A percentile compares a stretch with the other conserved stretches of the same genome.
Evolutionary conservation across 2,329 filamentous ascomycete genomes (phyloP).

Genomic region (Esteya vermicola): DNA sequence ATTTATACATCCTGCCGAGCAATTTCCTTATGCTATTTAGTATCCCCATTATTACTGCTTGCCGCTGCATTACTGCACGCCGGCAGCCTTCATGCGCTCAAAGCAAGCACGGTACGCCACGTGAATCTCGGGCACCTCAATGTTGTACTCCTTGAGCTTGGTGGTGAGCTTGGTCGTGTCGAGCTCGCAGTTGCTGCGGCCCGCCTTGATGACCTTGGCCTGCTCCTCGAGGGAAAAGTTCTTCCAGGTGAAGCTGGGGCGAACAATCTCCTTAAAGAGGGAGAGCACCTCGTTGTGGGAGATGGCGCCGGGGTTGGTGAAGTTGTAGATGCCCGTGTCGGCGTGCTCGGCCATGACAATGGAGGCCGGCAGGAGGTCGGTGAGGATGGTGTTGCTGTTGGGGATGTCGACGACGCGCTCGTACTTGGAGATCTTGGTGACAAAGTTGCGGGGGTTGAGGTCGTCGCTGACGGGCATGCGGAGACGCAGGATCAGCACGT

Average conservation of each 20-base stretch:
- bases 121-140: slow-evolving; percentile 45
- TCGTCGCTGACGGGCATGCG: slow-evolving; percentile 58
- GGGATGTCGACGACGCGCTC: slow-evolving; percentile 52
- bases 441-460: slow-evolving; percentile 51
- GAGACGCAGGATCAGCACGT: slow-evolving; percentile 48
- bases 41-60: no score
- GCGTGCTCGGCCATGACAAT: slow-evolving; percentile 95
- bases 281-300: slow-evolving; percentile 55
- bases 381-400: slow-evolving; percentile 53
- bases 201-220: slow-evolving; percentile 52
- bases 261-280: slow-evolving; percentile 49
- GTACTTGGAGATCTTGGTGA: slow-evolving; percentile 55
- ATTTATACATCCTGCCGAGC: background rate
- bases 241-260: slow-evolving; percentile 45
- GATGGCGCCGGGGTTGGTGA: slow-evolving; percentile 56
- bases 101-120: slow-evolving; percentile 48
- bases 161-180: slow-evolving; percentile 46
- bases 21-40: background rate
- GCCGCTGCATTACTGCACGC: slow-evolving; percentile 25
- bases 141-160: slow-evolving; percentile 45
- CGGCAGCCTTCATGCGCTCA: slow-evolving; percentile 45
- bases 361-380: slow-evolving; percentile 48
- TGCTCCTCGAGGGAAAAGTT: slow-evolving; percentile 55
- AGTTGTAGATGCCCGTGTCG: slow-evolving; percentile 54
- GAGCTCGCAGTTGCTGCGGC: slow-evolving; percentile 50